Evolutionary conservation across 2,329 filamentous ascomycete genomes (phyloP).

Genomic region (Sclerotinia nivalis): DNA sequence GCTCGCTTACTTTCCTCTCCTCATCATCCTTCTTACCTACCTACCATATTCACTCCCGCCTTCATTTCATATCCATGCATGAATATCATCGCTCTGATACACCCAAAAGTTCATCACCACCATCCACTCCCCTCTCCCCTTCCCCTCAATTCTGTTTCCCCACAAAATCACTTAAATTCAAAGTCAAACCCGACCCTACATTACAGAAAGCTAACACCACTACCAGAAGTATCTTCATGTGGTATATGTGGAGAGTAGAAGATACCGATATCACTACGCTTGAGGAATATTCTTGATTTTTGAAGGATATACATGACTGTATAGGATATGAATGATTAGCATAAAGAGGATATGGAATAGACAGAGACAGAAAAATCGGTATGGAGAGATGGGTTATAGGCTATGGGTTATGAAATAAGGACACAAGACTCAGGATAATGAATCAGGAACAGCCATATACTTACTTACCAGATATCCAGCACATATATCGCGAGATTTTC

Average conservation of each 20-base stretch:
- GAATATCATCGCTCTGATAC: too few species aligned
- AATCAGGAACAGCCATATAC: too few species aligned
- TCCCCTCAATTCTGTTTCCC: neutral
- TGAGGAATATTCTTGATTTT: constrained; percentile 40
- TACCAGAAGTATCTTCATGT: constrained; percentile 84
- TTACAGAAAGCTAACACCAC: neutral
- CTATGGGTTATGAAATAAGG: neutral
- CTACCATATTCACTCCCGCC: neutral
- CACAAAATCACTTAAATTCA: neutral
- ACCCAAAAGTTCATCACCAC: neutral
- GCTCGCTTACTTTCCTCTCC: neutral
- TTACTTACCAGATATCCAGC: too few species aligned
- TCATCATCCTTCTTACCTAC: neutral
- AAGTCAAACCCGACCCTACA: neutral
- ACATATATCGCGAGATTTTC: neutral
- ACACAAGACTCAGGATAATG: neutral
- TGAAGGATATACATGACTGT: neutral
- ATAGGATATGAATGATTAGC: neutral
- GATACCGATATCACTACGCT: constrained; percentile 71
- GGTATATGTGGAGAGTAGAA: constrained; percentile 94
- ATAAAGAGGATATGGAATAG: neutral
- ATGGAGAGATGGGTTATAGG: neutral
- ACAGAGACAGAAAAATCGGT: too few species aligned
- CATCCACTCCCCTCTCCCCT: neutral
- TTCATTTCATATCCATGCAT: neutral